These are phyloP conservation scores for Nymphaea thermarum DNA, from an alignment of 164 flowering plant species.

Conservation along the genomic window DNA sequence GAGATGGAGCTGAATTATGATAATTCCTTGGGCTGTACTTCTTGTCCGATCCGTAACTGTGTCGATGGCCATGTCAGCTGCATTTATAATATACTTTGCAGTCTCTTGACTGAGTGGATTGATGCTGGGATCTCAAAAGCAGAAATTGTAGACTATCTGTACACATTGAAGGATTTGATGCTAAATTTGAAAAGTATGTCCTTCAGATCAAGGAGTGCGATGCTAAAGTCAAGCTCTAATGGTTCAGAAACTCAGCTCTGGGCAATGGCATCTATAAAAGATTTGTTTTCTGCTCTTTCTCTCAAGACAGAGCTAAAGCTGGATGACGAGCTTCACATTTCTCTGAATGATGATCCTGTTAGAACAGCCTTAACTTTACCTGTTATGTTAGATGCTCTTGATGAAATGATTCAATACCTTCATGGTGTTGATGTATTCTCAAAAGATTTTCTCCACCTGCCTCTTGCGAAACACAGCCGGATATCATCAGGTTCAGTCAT, in stretches of 20 bases:
- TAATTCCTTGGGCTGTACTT: slow-evolving; percentile 37
- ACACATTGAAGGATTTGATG: slow-evolving; percentile 28
- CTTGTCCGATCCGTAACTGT: slow-evolving; percentile 72
- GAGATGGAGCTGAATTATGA: slow-evolving; percentile 45
- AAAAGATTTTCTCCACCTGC: slow-evolving; percentile 38
- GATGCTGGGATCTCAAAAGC: slow-evolving; percentile 26
- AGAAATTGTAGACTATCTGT: slow-evolving; percentile 33
- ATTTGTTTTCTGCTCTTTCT: slow-evolving; percentile 45
- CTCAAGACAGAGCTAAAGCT: slow-evolving; percentile 29
- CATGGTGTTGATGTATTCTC: slow-evolving; percentile 18
- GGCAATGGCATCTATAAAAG: slow-evolving; percentile 28
- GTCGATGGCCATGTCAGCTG: slow-evolving; percentile 70
- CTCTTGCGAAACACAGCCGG: slow-evolving; percentile 57
- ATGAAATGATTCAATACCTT: slow-evolving; percentile 33
- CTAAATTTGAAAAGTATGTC: slow-evolving; percentile 33
- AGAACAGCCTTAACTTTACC: slow-evolving; percentile 71
- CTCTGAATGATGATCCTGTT: slow-evolving; percentile 67
- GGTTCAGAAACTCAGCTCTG: slow-evolving; percentile 11
- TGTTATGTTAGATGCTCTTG: slow-evolving; percentile 63
- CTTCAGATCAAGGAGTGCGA: slow-evolving; percentile 42
- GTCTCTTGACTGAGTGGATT: slow-evolving; percentile 32
- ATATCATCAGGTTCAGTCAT: slow-evolving; percentile 72
- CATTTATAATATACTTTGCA: slow-evolving; percentile 48
- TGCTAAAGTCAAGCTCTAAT: slow-evolving; percentile 20
- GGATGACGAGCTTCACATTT: slow-evolving; percentile 32